Conservation (phyloP, 345 rosid species). For the Atalantia buxifolia region DNA sequence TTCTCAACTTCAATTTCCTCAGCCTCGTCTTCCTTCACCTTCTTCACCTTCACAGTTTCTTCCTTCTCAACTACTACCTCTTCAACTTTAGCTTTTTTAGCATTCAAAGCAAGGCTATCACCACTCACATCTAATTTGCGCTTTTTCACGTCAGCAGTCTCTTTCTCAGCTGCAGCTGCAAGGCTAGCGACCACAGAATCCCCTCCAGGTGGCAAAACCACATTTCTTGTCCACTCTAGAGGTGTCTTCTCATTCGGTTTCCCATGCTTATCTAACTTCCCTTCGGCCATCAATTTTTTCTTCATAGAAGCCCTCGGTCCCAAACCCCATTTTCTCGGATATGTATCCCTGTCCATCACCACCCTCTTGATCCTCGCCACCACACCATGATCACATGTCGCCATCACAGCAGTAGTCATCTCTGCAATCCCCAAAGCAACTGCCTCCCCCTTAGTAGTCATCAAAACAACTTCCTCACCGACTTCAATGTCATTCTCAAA, state of each 20-base stretch:
- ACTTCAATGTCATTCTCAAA: conserved; percentile 87
- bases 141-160: conserved; percentile 22
- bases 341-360: conserved; percentile 96
- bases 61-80: conserved; percentile 24
- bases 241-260: conserved; percentile 84
- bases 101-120: conserved; percentile 38
- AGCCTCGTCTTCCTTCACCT: conserved; percentile 23
- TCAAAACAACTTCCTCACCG: conserved; percentile 84
- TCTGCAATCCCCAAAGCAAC: conserved; percentile 91
- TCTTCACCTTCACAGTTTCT: conserved; percentile 36
- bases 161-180: conserved; percentile 54
- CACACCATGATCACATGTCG: conserved; percentile 92
- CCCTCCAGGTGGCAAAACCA: conserved; percentile 66
- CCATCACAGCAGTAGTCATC: conserved; percentile 97
- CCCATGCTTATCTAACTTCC: conserved; percentile 86
- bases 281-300: conserved; percentile 79
- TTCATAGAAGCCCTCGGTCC: conserved; percentile 87
- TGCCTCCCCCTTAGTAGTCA: conserved; percentile 97
- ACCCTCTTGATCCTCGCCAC: conserved; percentile 97
- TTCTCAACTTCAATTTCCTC: conserved; percentile 33
- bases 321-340: conserved; percentile 96
- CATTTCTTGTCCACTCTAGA: conserved; percentile 72
- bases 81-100: conserved; percentile 58
- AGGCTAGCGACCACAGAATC: conserved; percentile 66
- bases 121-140: conserved; percentile 48